A percentile compares a stretch with the other conserved stretches of the same genome.
Conservation (phyloP, 2,329 filamentous ascomycete genomes). For the Fusarium albosuccineum region DNA sequence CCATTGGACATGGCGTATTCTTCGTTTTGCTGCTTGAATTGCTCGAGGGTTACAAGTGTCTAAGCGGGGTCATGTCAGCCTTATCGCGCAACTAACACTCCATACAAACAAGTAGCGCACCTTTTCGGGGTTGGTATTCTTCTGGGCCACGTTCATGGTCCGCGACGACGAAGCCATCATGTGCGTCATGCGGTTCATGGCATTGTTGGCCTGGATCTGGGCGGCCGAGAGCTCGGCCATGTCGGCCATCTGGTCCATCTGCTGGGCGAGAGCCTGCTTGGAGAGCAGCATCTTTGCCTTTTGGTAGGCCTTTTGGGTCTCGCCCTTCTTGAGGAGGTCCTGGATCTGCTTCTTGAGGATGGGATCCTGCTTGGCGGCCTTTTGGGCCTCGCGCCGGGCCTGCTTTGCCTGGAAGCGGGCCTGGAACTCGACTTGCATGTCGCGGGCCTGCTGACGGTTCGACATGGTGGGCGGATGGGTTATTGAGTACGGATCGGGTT, state of each 20-base stretch:
- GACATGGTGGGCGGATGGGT: conserved; percentile 59
- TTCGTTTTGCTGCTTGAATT: conserved; percentile 73
- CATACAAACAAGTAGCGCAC: conserved; percentile 46
- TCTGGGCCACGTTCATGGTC: conserved; percentile 70
- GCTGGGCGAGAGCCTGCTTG: conserved; percentile 71
- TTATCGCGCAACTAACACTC: not conserved
- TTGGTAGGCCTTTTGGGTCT: conserved; percentile 73
- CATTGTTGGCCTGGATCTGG: conserved; percentile 74
- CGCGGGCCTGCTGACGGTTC: conserved; percentile 69
- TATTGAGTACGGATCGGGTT: not conserved
- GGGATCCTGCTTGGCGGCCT: conserved; percentile 71
- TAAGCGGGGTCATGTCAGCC: conserved; percentile 39
- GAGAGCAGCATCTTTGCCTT: conserved; percentile 73
- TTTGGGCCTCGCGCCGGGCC: conserved; percentile 70
- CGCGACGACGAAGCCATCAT: conserved; percentile 72
- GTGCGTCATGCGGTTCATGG: conserved; percentile 74
- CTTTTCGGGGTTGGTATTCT: conserved; percentile 70
- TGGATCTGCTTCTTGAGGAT: conserved; percentile 74
- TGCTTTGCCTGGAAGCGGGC: conserved; percentile 74
- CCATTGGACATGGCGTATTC: conserved; percentile 74
- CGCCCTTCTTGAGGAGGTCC: conserved; percentile 72
- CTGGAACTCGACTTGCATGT: conserved; percentile 74
- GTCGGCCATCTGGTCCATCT: conserved; percentile 75
- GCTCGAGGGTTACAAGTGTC: conserved; percentile 71
- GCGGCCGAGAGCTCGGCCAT: conserved; percentile 72